These are phyloP conservation scores for Helianthus tuberosus DNA, from an alignment of 129 eudicot genomes.

Conservation along the genomic window DNA sequence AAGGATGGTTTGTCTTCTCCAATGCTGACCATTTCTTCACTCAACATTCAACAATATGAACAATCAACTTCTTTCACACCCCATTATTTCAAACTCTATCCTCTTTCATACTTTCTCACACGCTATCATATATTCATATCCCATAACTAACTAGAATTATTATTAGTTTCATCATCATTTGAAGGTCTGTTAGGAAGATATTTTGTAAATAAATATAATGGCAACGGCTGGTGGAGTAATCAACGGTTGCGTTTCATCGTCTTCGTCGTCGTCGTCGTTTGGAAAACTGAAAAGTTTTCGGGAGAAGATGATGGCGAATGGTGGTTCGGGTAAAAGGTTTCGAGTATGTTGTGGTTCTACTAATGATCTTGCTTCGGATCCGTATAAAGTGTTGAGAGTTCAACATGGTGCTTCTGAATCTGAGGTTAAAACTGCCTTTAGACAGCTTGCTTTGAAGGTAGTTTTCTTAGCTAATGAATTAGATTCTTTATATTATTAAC, in stretches of 20 bases:
- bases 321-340: background rate
- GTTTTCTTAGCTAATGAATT: background rate
- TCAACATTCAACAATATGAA: constrained; percentile 16
- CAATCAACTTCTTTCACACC: constrained; percentile 22
- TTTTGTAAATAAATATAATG: constrained; percentile 20
- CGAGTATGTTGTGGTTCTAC: constrained; percentile 38
- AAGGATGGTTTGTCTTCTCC: constrained; percentile 22
- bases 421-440: constrained; percentile 79
- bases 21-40: constrained; percentile 30
- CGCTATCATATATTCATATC: background rate
- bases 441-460: constrained; percentile 84
- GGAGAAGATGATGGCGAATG: constrained; percentile 11
- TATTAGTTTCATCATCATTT: background rate
- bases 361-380: constrained; percentile 46
- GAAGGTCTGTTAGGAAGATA: background rate
- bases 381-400: constrained; percentile 64
- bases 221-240: constrained; percentile 32
- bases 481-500: background rate
- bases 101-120: background rate
- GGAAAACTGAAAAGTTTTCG: constrained; percentile 1
- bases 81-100: background rate
- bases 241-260: constrained; percentile 17
- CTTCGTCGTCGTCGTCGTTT: constrained; percentile 16
- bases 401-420: constrained; percentile 79
- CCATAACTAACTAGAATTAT: background rate